A percentile compares a stretch with the other conserved stretches of the same genome.
Evolutionary conservation across 805 yeast species (phyloP).

Genomic region (Saccharomycopsis sp.): DNA sequence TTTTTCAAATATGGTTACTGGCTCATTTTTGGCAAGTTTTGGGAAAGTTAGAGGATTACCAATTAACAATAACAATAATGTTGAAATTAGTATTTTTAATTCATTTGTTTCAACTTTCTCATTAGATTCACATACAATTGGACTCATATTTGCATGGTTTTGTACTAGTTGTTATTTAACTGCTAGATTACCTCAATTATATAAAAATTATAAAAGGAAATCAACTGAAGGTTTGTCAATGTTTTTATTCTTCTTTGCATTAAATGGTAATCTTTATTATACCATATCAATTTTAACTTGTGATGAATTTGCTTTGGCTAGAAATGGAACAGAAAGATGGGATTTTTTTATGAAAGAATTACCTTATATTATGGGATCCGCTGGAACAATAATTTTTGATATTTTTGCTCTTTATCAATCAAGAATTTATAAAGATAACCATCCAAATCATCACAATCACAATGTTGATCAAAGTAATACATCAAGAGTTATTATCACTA

Average conservation of each 20-base stretch:
- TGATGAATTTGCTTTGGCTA: slow-evolving; percentile 48
- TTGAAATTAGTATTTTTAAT: not conserved
- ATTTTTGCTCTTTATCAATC: slow-evolving; percentile 54
- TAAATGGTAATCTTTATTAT: slow-evolving; percentile 70
- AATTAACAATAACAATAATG: too few relatives aligned
- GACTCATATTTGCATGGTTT: slow-evolving; percentile 59
- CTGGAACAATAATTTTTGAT: slow-evolving; percentile 81
- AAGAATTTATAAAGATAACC: slow-evolving; percentile 4
- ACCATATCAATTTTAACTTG: slow-evolving; percentile 64
- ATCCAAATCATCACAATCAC: too few relatives aligned
- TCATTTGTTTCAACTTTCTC: not conserved
- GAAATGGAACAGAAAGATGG: slow-evolving; percentile 17
- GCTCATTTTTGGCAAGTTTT: slow-evolving; percentile 16
- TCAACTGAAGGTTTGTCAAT: slow-evolving; percentile 86
- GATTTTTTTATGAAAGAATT: slow-evolving; percentile 54
- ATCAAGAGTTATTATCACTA: not conserved
- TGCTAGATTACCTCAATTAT: slow-evolving; percentile 78
- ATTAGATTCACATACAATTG: slow-evolving; percentile 23
- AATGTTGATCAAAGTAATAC: too few relatives aligned
- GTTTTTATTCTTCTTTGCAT: slow-evolving; percentile 66
- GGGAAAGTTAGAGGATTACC: slow-evolving; percentile 14
- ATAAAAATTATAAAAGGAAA: slow-evolving; percentile 65
- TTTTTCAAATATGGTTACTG: slow-evolving; percentile 16
- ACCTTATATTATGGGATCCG: slow-evolving; percentile 77
- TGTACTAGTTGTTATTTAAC: slow-evolving; percentile 67